These are phyloP conservation scores for Sextonia rubra DNA, from an alignment of 164 flowering plant genomes.

Conservation along the genomic window DNA sequence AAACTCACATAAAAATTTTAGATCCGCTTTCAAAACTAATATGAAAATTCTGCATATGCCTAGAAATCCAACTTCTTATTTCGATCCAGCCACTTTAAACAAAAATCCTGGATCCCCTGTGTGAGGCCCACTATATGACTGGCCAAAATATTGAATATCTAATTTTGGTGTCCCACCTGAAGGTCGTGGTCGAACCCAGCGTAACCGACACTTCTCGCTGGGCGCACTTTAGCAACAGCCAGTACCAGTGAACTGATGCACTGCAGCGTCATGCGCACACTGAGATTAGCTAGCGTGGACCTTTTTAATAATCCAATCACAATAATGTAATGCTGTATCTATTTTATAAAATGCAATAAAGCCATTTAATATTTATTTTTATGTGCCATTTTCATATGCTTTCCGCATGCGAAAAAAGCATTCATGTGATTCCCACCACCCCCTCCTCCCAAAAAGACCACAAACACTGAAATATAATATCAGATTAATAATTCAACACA, in stretches of 20 bases:
- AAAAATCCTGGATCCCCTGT: neutral
- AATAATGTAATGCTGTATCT: neutral
- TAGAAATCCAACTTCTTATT: too few relatives aligned
- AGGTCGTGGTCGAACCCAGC: too few relatives aligned
- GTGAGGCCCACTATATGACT: accelerated
- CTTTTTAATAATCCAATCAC: neutral
- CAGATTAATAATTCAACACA: neutral
- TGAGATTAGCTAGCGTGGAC: neutral
- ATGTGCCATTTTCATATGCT: slow-evolving; percentile 27
- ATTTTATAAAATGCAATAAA: slow-evolving; percentile 2
- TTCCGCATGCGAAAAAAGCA: slow-evolving; percentile 59
- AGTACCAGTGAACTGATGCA: neutral
- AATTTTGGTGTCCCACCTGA: too few relatives aligned
- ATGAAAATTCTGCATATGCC: too few relatives aligned
- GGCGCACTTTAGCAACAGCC: too few relatives aligned
- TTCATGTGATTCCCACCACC: slow-evolving; percentile 48
- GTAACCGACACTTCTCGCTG: too few relatives aligned
- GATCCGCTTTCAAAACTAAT: accelerated
- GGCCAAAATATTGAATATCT: neutral
- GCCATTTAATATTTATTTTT: neutral
- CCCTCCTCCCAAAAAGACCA: neutral
- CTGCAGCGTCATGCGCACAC: neutral
- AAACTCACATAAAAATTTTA: too few relatives aligned
- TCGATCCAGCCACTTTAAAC: too few relatives aligned
- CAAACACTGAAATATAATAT: neutral